Evolutionary conservation across 2,329 filamentous ascomycete genomes (phyloP), one percentile per base, ranked within the genome.

Genomic region (Colletotrichum spinosum): DNA sequence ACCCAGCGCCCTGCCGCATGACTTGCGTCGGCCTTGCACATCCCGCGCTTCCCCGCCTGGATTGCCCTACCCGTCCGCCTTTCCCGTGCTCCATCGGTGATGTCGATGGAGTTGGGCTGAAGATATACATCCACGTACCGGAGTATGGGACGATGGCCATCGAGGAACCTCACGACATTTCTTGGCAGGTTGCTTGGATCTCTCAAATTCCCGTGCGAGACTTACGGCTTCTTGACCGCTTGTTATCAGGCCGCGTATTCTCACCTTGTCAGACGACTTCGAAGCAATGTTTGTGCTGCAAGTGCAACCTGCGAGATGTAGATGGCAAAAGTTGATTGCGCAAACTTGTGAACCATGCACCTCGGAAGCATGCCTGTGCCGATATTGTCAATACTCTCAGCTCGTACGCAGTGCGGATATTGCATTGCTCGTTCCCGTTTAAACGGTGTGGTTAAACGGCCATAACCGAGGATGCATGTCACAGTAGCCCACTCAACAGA

Each of bases 281-380:
- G 25, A 25, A 25, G 25, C 42, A 55, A 37, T 46, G 17, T 42
- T 42, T 42, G 12, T 58, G 4, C 41, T 51, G 49, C 34, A 51
- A 51, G 15, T 34, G 15, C 11, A 8, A 39, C 17, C 34, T 48
- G 44, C 17, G n/a, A 39, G 15, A 11, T n/a, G 34, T 25, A 25
- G 8, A 34, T 33, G n/a, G 37, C n/a, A 12, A 51, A 35, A 58
- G 25, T 58, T 51, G 55, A 51, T 45, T 51, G 55, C 46, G 55
- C 55, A 58, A 58, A 58, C 46, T 17, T 50, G 38, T 51, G 46
- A 46, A 51, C 46, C 55, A 58, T 51, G 55, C 55, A 45, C 42
- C n/a, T 17, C 38, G 41, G 41, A 55, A 46, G 25, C 25, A 7
- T n/a, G 46, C 8, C 17, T 35, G 25, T n/a, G 17, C 15, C 46